Evolutionary conservation across 768 basidiomycete species (phyloP).

Genomic region (Boletus speciosus): DNA sequence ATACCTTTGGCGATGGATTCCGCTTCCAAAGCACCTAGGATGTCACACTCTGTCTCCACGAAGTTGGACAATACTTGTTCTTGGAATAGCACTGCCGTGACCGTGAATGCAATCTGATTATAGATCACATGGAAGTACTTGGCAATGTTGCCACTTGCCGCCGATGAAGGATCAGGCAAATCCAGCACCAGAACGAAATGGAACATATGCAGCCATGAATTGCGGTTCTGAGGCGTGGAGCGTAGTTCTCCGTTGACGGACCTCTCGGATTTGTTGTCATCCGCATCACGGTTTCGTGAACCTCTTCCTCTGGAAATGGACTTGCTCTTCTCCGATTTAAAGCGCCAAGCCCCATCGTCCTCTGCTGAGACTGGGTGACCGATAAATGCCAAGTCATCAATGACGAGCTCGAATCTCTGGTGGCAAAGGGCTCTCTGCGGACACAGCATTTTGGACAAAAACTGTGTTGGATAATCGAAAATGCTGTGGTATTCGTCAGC

Average conservation of each 20-base stretch:
- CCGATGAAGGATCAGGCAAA: conserved; percentile 85
- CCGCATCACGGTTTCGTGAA: conserved; percentile 41
- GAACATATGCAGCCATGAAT: conserved; percentile 68
- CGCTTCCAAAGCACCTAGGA: conserved; percentile 68
- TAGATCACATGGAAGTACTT: conserved; percentile 87
- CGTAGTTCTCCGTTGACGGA: conserved; percentile 37
- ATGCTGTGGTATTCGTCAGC: conserved; percentile 59
- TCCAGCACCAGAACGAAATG: conserved; percentile 87
- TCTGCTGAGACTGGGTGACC: conserved; percentile 92
- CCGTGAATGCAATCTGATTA: conserved; percentile 82
- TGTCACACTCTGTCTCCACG: conserved; percentile 78
- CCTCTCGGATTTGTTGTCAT: conserved; percentile 33
- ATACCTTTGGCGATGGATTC: conserved; percentile 63
- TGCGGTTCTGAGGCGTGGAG: conserved; percentile 22
- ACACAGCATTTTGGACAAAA: conserved; percentile 77
- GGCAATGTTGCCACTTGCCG: conserved; percentile 68
- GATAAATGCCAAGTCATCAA: conserved; percentile 89
- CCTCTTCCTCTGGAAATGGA: conserved; percentile 53
- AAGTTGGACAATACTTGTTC: conserved; percentile 86
- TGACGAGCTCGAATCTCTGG: conserved; percentile 88
- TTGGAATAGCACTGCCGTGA: conserved; percentile 89
- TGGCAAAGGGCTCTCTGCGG: conserved; percentile 82
- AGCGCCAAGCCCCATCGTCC: conserved; percentile 68
- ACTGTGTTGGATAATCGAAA: conserved; percentile 79
- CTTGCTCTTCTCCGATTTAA: conserved; percentile 60